Percentiles rank a stretch among this genome's conserved stretches.
phyloP scores from a whole-genome alignment of 148 eudicot species.

The Gaultheria prostrata region DNA sequence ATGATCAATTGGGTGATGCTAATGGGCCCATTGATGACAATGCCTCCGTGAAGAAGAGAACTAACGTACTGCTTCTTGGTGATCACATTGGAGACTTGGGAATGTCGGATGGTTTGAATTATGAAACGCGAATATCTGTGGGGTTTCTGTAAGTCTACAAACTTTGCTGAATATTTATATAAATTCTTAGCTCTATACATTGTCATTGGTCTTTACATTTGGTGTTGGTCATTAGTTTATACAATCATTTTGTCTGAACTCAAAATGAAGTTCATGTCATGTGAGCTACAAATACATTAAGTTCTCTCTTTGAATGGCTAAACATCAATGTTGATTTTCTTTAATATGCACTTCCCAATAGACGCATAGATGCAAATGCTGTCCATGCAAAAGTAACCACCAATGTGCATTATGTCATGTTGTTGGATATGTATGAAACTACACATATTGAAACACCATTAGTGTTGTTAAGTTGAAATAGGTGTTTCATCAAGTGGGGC shows the following conservation, averaged over 20 bases:
- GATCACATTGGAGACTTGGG: conserved; percentile 95
- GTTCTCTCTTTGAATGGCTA: background rate
- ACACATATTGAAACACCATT: background rate
- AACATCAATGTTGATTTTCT: background rate
- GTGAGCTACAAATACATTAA: background rate
- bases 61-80: conserved; percentile 86
- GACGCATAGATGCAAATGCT: background rate
- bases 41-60: conserved; percentile 63
- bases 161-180: conserved; percentile 4
- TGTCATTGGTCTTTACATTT: background rate
- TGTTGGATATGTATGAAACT: background rate
- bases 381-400: background rate
- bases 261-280: background rate
- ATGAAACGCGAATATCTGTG: conserved; percentile 76
- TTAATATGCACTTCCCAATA: background rate
- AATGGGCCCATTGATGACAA: conserved; percentile 44
- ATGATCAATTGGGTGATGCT: conserved; percentile 51
- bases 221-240: background rate
- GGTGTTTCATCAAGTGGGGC: background rate
- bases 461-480: background rate
- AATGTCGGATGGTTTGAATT: conserved; percentile 90
- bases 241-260: background rate
- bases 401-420: background rate
- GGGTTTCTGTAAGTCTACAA: conserved; percentile 75
- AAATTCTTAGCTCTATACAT: background rate